Base-by-base conservation (phyloP, 768 basidiomycete genomes). In the Boletus pseudopeckii region DNA sequence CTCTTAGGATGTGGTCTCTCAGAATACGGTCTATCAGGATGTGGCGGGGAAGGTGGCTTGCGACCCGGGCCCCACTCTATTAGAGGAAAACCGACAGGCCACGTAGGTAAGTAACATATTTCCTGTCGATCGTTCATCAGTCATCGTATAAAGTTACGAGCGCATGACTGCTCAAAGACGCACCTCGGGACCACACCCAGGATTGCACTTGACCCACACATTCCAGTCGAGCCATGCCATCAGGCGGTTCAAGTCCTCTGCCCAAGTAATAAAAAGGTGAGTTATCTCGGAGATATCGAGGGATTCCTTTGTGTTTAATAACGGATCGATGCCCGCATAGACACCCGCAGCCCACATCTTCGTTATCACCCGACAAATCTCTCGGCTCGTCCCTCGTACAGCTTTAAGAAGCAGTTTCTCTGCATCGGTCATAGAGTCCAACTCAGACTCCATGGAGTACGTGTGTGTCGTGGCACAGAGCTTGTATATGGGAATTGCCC, bases 191-290 rank as follows among this genome's bases (percentile, higher is more conserved):
- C 60, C 61, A 65, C 82, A 83, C 1, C 61, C 71, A 26, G 80
- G 80, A 3, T 61, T 64, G 48, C 81, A 82, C 39, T 68, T 77
- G 2, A 75, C 58, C 80, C 81, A 83, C 7, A 72, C 62, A 38
- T 65, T 73, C 81, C 81, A 83, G 54, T 77, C 81, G 0, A 83
- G 64, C 81, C 81, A 82, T 0, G 36, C 43, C 72, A 81, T 78
- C 20, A 83, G 58, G 4, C 45, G 54, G 7, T 67, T 55, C 22
- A 78, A 43, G 8, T 73, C 69, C 20, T 36, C 42, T 8, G 48
- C 60, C 80, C 80, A 82, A 7, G 47, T 32, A 13, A 24, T 22
- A 17, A 66, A 33, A 39, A 72, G 26, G 2, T 4, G 36, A 5
- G 32, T 48, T 24, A 58, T 37, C 22, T 59, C 47, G 1, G 30